These are phyloP conservation scores for Sporothrix brasiliensis DNA, from an alignment of 2,329 filamentous ascomycete genomes.

Conservation along the genomic window DNA sequence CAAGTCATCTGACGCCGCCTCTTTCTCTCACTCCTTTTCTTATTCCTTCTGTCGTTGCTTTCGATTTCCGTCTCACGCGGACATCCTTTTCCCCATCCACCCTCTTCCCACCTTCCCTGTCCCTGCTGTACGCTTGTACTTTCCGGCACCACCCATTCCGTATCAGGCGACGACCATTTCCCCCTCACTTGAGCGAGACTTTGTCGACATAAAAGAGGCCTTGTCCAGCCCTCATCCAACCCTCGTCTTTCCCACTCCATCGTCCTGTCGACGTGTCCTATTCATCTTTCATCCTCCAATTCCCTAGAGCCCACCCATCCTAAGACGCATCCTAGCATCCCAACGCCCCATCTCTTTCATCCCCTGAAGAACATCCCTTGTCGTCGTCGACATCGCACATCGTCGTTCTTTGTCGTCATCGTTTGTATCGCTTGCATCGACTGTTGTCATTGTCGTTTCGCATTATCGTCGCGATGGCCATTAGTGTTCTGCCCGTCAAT, in stretches of 20 bases:
- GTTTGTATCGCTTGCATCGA: not conserved
- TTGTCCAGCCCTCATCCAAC: not conserved
- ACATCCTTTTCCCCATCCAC: not conserved
- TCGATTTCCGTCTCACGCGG: conserved; percentile 9
- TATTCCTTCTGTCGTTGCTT: conserved; percentile 2
- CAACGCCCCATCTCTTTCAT: not conserved
- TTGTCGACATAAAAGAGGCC: not conserved
- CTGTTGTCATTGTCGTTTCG: not conserved
- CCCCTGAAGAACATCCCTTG: not conserved
- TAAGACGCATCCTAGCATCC: not conserved
- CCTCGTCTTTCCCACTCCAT: not conserved
- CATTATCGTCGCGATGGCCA: conserved; percentile 15
- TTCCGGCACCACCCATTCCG: not conserved
- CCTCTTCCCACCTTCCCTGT: not conserved
- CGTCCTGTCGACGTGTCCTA: conserved; percentile 24
- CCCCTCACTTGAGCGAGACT: conserved; percentile 22
- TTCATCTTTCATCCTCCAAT: not conserved
- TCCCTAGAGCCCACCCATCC: not conserved
- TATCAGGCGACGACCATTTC: conserved; percentile 21
- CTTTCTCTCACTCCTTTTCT: not conserved
- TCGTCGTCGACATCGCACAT: not conserved
- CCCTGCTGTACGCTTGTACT: not conserved
- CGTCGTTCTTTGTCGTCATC: not conserved
- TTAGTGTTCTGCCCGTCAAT: conserved; percentile 25
- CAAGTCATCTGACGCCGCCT: conserved; percentile 30